phyloP scores from a whole-genome alignment of 495 filamentous ascomycete species.

The Pseudomonodictys pantanalensis region DNA sequence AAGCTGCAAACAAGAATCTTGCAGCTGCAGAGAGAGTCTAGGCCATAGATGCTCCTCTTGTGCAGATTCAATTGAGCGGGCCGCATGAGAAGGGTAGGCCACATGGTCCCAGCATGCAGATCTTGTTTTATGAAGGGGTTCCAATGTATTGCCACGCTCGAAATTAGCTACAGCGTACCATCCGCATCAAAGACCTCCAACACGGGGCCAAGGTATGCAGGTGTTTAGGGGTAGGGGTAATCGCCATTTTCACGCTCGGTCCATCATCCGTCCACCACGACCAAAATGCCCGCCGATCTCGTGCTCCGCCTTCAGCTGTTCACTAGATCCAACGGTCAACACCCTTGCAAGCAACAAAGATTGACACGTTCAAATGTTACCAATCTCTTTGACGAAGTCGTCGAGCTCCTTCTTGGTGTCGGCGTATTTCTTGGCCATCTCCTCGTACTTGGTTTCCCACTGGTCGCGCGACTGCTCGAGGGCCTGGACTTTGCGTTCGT shows the following conservation, averaged over 20 bases:
- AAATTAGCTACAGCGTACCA: slow-evolving; percentile 13
- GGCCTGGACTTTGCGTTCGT: slow-evolving; percentile 97
- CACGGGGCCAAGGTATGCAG: neutral
- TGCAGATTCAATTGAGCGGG: neutral
- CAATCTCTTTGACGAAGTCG: slow-evolving; percentile 81
- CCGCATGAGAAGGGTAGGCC: too few relatives aligned
- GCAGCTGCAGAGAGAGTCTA: too few relatives aligned
- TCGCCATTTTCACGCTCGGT: neutral
- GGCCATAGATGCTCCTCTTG: neutral
- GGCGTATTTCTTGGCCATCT: slow-evolving; percentile 84
- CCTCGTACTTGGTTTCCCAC: slow-evolving; percentile 97
- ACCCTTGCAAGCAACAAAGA: slow-evolving; percentile 11
- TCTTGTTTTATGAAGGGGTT: too few relatives aligned
- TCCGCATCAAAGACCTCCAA: neutral
- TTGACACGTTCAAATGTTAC: slow-evolving; percentile 67
- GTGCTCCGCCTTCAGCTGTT: neutral
- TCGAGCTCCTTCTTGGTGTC: slow-evolving; percentile 87
- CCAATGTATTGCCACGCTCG: slow-evolving; percentile 17
- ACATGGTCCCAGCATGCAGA: neutral
- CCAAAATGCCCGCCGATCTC: neutral
- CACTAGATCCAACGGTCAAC: slow-evolving; percentile 8
- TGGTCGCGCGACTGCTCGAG: slow-evolving; percentile 82
- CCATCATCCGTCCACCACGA: neutral
- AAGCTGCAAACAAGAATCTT: too few relatives aligned
- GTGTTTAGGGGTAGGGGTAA: neutral